Evolutionary conservation across 2,329 filamentous ascomycete genomes (phyloP).

Genomic region (Fusarium anthophilum): DNA sequence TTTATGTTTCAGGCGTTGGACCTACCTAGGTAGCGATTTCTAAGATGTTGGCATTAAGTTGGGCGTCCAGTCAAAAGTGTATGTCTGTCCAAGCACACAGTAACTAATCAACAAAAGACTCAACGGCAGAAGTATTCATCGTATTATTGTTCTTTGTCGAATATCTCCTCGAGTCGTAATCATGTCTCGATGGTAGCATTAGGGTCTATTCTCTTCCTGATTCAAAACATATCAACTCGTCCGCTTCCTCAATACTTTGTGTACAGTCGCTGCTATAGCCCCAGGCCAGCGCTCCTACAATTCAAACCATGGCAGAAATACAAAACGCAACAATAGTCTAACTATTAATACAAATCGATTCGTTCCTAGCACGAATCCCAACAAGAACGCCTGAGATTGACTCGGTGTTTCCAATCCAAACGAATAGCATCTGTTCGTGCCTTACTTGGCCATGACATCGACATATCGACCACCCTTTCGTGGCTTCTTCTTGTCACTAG

Average conservation of each 20-base stretch:
- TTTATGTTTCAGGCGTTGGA: constrained; percentile 20
- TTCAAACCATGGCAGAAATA: constrained; percentile 26
- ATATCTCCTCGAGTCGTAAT: constrained; percentile 16
- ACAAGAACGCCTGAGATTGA: constrained; percentile 31
- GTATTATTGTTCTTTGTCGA: constrained; percentile 31
- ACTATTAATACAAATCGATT: constrained; percentile 36
- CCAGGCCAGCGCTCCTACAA: constrained; percentile 6
- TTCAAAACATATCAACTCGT: constrained; percentile 34
- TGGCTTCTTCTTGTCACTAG: constrained; percentile 67
- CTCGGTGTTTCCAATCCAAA: constrained; percentile 11
- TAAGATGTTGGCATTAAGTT: constrained; percentile 8
- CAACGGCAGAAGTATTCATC: constrained; percentile 18
- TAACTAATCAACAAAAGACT: too few relatives aligned
- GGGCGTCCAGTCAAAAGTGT: neutral
- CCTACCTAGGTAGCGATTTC: neutral
- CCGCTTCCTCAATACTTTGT: constrained; percentile 17
- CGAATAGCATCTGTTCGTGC: neutral
- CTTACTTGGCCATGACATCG: constrained; percentile 87
- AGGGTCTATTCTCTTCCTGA: constrained; percentile 31
- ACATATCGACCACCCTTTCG: constrained; percentile 91
- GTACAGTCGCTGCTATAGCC: constrained; percentile 29
- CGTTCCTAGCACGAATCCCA: constrained; percentile 29
- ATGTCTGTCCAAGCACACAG: neutral
- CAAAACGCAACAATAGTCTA: constrained; percentile 34
- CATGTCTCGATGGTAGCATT: constrained; percentile 20